Percentiles rank a stretch among this genome's conserved stretches.
These are phyloP conservation scores for Apiotrichum veenhuisii DNA, from an alignment of 1,284 basidiomycete species.

Conservation along the genomic window DNA sequence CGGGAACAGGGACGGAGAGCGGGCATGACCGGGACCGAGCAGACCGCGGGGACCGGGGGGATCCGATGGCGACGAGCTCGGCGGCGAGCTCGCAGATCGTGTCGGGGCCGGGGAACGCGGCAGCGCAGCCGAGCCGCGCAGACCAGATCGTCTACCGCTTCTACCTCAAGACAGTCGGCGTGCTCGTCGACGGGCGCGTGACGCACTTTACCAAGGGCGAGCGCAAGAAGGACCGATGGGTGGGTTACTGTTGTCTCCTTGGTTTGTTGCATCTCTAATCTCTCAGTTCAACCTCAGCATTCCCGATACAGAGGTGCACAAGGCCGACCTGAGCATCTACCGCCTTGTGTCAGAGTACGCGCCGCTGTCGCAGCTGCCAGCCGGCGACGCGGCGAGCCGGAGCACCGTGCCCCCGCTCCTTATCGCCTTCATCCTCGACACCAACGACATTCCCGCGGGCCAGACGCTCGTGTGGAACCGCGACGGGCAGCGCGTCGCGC, in stretches of 20 bases:
- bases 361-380: constrained; percentile 11
- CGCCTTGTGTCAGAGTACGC: constrained; percentile 32
- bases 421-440: constrained; percentile 48
- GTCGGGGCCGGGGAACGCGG: background rate
- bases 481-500: constrained; percentile 23
- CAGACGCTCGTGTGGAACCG: constrained; percentile 44
- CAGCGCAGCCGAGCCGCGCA: constrained; percentile 17
- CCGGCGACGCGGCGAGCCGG: constrained; percentile 9
- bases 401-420: constrained; percentile 43
- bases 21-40: too few species aligned
- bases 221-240: constrained; percentile 48
- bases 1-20: too few species aligned
- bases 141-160: constrained; percentile 48
- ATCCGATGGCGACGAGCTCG: constrained; percentile 17
- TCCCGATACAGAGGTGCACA: constrained; percentile 44
- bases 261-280: background rate
- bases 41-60: too few species aligned
- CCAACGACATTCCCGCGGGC: constrained; percentile 38
- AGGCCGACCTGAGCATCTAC: constrained; percentile 42
- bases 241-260: constrained; percentile 16
- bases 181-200: constrained; percentile 44
- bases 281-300: constrained; percentile 45
- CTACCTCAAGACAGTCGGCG: constrained; percentile 47
- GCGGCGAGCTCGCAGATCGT: constrained; percentile 24
- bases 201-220: constrained; percentile 39